These are phyloP conservation scores for Syzygium aromaticum DNA, from an alignment of 345 rosid genomes.

Conservation along the genomic window DNA sequence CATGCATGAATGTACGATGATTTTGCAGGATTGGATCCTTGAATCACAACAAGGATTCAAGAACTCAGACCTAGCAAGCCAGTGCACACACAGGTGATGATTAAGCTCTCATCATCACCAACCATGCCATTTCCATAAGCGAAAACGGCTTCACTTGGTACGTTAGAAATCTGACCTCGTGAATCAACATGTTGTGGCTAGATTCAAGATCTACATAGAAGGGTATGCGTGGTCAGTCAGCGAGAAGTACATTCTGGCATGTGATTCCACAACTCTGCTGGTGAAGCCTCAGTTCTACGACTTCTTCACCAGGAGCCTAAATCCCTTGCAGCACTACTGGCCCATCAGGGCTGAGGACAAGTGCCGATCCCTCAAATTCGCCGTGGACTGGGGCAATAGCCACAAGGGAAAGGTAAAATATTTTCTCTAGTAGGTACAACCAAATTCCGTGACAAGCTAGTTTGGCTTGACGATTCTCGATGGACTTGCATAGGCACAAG, in stretches of 20 bases:
- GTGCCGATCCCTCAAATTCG: slow-evolving; percentile 67
- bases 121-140: not conserved
- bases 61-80: slow-evolving; percentile 62
- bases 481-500: slow-evolving; percentile 36
- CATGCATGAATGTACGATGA: not conserved
- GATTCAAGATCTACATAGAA: slow-evolving; percentile 79
- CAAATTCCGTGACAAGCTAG: not conserved
- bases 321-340: slow-evolving; percentile 57
- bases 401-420: slow-evolving; percentile 44
- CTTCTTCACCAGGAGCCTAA: slow-evolving; percentile 39
- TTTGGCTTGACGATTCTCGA: not conserved
- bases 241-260: slow-evolving; percentile 47
- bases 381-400: slow-evolving; percentile 73
- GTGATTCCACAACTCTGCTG: slow-evolving; percentile 32
- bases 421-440: not conserved
- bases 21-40: slow-evolving; percentile 60
- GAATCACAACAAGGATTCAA: slow-evolving; percentile 64
- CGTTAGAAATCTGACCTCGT: not conserved
- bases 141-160: not conserved
- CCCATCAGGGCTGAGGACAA: slow-evolving; percentile 46
- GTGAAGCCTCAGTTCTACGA: slow-evolving; percentile 37
- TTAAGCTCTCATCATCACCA: not conserved
- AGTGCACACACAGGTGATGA: slow-evolving; percentile 59
- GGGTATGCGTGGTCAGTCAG: slow-evolving; percentile 67
- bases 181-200: not conserved